phyloP scores from a whole-genome alignment of 495 filamentous ascomycete species.

The Lepidopterella palustris region DNA sequence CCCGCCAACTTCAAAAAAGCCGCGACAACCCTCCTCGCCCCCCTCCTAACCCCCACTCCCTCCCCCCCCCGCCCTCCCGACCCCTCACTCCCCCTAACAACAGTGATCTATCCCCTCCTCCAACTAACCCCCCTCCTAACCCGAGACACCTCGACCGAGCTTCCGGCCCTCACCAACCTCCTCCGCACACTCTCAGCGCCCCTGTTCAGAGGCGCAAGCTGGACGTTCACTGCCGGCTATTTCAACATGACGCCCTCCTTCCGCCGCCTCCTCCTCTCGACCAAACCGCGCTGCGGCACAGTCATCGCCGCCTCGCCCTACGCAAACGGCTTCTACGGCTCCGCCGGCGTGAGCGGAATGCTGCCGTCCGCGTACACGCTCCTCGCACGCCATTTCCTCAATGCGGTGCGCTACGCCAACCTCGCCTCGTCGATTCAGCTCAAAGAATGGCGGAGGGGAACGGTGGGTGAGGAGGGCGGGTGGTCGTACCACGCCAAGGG shows the following conservation, averaged over 20 bases:
- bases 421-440: constrained; percentile 59
- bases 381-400: constrained; percentile 74
- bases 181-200: constrained; percentile 57
- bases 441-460: constrained; percentile 83
- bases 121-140: constrained; percentile 79
- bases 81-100: constrained; percentile 23
- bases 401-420: constrained; percentile 54
- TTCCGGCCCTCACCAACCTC: constrained; percentile 67
- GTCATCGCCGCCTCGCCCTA: constrained; percentile 90
- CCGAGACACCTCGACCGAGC: constrained; percentile 79
- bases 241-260: constrained; percentile 89
- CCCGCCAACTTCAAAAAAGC: constrained; percentile 61
- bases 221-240: constrained; percentile 97
- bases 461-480: constrained; percentile 67
- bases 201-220: constrained; percentile 59
- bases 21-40: constrained; percentile 57
- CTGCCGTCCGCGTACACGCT: constrained; percentile 88
- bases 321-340: constrained; percentile 94
- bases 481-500: constrained; percentile 99
- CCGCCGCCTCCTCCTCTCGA: constrained; percentile 68
- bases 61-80: constrained; percentile 30
- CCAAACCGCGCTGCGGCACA: constrained; percentile 59
- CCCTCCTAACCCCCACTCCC: constrained; percentile 50
- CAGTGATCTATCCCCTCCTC: constrained; percentile 71
- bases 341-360: constrained; percentile 78